Conservation (phyloP, 2,329 filamentous ascomycete genomes). For the Stachybotrys chlorohalonatus region DNA sequence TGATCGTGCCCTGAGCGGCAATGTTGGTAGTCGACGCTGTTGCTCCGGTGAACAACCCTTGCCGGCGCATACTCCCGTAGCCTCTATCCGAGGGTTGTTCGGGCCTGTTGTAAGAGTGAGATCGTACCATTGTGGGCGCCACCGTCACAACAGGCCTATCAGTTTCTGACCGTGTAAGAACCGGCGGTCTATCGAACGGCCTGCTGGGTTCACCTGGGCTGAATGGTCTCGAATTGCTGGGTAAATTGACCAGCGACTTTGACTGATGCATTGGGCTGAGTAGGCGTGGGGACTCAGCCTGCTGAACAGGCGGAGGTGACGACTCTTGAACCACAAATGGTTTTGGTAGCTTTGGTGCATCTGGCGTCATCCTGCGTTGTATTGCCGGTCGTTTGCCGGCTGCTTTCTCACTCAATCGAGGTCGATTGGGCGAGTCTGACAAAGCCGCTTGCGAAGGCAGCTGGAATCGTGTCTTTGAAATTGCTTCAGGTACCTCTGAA, state of each 20-base stretch:
- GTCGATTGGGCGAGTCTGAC: not conserved
- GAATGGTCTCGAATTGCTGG: slow-evolving; percentile 2
- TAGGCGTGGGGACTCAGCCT: not conserved
- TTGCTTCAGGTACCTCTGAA: slow-evolving; percentile 17
- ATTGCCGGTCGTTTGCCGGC: slow-evolving; percentile 36
- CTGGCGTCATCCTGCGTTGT: slow-evolving; percentile 6
- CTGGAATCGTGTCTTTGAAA: slow-evolving; percentile 2
- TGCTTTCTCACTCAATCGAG: slow-evolving; percentile 31
- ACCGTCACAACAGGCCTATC: slow-evolving; percentile 4
- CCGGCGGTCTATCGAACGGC: not conserved
- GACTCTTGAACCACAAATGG: not conserved
- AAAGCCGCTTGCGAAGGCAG: not conserved
- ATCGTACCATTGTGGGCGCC: slow-evolving; percentile 18
- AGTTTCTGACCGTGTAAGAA: slow-evolving; percentile 9
- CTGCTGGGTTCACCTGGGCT: not conserved
- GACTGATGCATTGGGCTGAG: slow-evolving; percentile 11
- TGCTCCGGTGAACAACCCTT: slow-evolving; percentile 23
- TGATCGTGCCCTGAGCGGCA: slow-evolving; percentile 33
- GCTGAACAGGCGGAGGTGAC: not conserved
- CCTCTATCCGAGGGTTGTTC: slow-evolving; percentile 8
- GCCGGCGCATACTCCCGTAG: slow-evolving; percentile 7
- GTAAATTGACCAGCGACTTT: slow-evolving; percentile 14
- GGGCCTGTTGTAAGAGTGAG: slow-evolving; percentile 21
- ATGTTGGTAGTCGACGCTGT: slow-evolving; percentile 31
- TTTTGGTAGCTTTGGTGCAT: slow-evolving; percentile 6